Evolutionary conservation across 257 asterid genomes (phyloP).

Genomic region (Schizonepeta tenuifolia): DNA sequence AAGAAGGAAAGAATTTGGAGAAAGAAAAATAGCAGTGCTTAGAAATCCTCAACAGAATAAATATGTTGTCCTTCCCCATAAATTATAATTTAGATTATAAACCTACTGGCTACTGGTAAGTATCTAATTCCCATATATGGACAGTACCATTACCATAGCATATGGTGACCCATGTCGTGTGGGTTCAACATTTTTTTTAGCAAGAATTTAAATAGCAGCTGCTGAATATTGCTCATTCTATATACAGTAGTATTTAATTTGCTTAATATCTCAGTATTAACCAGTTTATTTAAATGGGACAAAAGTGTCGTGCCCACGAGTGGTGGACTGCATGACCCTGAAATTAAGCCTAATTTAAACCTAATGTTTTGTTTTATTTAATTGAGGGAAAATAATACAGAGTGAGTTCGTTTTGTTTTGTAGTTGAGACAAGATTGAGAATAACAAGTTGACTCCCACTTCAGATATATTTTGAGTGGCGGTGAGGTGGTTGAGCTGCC

Average conservation of each 20-base stretch:
- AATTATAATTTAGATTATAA: constrained; percentile 17
- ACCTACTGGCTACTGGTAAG: background rate
- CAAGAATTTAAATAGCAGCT: background rate
- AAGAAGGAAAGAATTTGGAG: background rate
- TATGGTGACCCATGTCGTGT: constrained; percentile 48
- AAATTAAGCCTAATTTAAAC: constrained; percentile 48
- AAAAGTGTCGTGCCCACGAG: constrained; percentile 53
- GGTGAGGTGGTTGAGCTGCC: constrained; percentile 40
- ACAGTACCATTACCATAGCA: constrained; percentile 1
- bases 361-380: background rate
- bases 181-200: background rate
- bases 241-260: background rate
- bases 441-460: constrained; percentile 53
- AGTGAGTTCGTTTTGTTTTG: constrained; percentile 40
- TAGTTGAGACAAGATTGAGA: constrained; percentile 41
- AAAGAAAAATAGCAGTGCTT: background rate
- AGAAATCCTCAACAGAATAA: constrained; percentile 39
- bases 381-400: background rate
- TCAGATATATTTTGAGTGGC: constrained; percentile 29
- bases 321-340: constrained; percentile 48
- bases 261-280: background rate
- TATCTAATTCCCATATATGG: constrained; percentile 1
- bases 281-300: background rate
- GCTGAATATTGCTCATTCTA: background rate
- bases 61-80: constrained; percentile 40